Evolutionary conservation across 2,329 filamentous ascomycete species (phyloP), one percentile per base, ranked within the genome.

Genomic region (Fusarium denticulatum): DNA sequence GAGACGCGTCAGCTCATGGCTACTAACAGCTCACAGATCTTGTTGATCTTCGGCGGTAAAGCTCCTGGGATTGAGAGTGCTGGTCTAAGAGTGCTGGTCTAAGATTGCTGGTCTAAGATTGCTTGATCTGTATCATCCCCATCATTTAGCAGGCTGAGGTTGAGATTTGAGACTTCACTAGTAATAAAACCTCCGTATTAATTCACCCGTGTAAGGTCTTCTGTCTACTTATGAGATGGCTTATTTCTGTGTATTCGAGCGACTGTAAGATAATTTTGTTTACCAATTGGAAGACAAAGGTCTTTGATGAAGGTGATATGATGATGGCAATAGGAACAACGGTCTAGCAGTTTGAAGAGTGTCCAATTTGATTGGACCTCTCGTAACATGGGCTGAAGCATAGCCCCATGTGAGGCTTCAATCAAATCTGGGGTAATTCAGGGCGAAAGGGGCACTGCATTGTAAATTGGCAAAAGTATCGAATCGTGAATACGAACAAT

Each of bases 291-390:
- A 1, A 28, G 9, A 16, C 5, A 18, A 6, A 22, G 2, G 2
- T 9, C 5, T 1, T n/a, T 15, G 0, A 16, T 30, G 20, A 2
- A 11, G 24, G 13, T 0, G 4, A 6, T 34, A 34, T 34, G 32
- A 34, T 15, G 32, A 34, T 34, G 32, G 8, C 15, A 36, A 36
- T 9, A 11, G 13, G 15, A 28, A 40, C 10, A 42, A 24, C 26
- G 12, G 15, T 5, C 4, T 8, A 5, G 11, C 4, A 16, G 4
- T 5, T n/a, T 58, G 18, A 36, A 34, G 15, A 0, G 0, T 10
- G 4, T 8, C 6, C 1, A 26, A 6, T 18, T 11, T 34, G 16
- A 58, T 58, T 58, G 40, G 40, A 6, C 12, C 18, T 26, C 14
- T 8, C 55, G 55, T 58, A 58, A 47, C 0, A 1, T 32, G 6